phyloP scores from a whole-genome alignment of 2,329 filamentous ascomycete genomes.

The Colletotrichum tabaci region DNA sequence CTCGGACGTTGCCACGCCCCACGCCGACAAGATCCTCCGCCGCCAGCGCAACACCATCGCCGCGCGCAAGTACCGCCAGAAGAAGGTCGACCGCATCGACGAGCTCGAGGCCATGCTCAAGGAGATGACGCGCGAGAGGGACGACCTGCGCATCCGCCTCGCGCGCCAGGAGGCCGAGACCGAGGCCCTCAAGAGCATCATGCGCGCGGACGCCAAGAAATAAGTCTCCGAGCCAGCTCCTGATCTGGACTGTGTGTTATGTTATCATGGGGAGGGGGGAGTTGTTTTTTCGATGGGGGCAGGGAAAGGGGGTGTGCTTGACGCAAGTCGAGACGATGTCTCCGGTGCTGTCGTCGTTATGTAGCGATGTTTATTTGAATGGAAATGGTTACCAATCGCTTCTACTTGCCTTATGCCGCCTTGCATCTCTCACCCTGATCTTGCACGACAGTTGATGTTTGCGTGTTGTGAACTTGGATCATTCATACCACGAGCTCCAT shows the following conservation, averaged over 20 bases:
- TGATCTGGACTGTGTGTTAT: background rate
- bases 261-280: background rate
- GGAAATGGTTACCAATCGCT: slow-evolving; percentile 5
- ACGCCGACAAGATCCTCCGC: slow-evolving; percentile 60
- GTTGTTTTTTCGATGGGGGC: background rate
- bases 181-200: slow-evolving; percentile 70
- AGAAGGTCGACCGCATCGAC: slow-evolving; percentile 76
- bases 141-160: slow-evolving; percentile 74
- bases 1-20: slow-evolving; percentile 5
- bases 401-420: background rate
- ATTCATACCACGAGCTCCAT: too few relatives aligned
- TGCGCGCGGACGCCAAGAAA: slow-evolving; percentile 45
- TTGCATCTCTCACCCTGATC: too few relatives aligned
- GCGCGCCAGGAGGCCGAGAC: slow-evolving; percentile 77
- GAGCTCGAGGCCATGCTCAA: slow-evolving; percentile 73
- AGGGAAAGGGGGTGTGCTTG: too few relatives aligned
- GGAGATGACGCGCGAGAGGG: slow-evolving; percentile 72
- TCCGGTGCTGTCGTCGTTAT: slow-evolving; percentile 1
- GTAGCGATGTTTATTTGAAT: slow-evolving; percentile 12
- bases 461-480: too few relatives aligned
- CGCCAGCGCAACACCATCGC: slow-evolving; percentile 79
- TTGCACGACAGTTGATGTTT: too few relatives aligned
- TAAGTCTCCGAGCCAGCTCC: background rate
- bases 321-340: too few relatives aligned
- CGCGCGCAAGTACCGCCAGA: slow-evolving; percentile 80